A percentile compares a stretch with the other conserved stretches of the same genome.
These are phyloP conservation scores for Ceratocystis lukuohia DNA, from an alignment of 2,329 filamentous ascomycete species.

Conservation along the genomic window DNA sequence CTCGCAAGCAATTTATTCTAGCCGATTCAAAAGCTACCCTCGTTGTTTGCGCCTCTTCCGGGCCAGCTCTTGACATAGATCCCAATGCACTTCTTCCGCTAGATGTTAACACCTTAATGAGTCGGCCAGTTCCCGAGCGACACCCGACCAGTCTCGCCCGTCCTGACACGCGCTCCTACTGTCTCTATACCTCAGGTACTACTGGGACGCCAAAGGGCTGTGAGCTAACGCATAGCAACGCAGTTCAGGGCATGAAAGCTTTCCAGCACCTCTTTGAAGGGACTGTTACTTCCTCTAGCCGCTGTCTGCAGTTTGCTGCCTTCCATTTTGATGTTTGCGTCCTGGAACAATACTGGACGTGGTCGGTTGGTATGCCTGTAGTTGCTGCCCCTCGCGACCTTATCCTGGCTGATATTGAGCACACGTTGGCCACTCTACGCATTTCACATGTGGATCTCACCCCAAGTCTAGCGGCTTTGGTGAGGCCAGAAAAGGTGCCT, in stretches of 20 bases:
- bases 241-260: conserved; percentile 76
- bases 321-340: conserved; percentile 93
- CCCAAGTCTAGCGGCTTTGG: conserved; percentile 66
- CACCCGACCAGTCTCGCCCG: background rate
- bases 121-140: background rate
- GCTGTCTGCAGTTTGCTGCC: conserved; percentile 86
- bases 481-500: conserved; percentile 69
- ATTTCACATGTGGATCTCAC: conserved; percentile 91
- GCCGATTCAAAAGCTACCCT: conserved; percentile 54
- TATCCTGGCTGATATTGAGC: conserved; percentile 69
- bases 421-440: conserved; percentile 53
- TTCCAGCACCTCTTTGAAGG: conserved; percentile 66
- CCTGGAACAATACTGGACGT: conserved; percentile 89
- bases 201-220: conserved; percentile 81
- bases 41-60: conserved; percentile 41
- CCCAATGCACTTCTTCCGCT: conserved; percentile 26
- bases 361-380: conserved; percentile 77
- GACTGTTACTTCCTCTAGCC: conserved; percentile 59
- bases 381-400: conserved; percentile 72
- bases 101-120: conserved; percentile 25
- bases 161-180: conserved; percentile 55
- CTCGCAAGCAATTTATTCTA: conserved; percentile 66
- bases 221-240: conserved; percentile 76
- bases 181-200: conserved; percentile 76
- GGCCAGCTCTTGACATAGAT: conserved; percentile 8